Evolutionary conservation across 306 rosid genomes (phyloP).

Genomic region (Rosa multiflora): DNA sequence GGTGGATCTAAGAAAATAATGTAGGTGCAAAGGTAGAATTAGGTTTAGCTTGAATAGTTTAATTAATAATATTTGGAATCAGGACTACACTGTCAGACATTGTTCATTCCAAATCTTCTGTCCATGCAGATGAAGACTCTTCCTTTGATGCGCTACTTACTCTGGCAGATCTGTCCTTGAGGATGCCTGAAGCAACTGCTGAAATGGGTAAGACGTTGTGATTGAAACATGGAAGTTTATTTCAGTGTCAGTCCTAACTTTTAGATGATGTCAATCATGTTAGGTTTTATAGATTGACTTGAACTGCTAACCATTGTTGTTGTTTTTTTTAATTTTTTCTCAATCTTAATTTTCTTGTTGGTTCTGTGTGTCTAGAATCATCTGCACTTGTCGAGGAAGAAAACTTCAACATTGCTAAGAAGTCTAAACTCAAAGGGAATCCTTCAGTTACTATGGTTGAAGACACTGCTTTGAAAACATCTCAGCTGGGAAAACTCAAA

Average conservation of each 20-base stretch:
- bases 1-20: background rate
- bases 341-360: slow-evolving; percentile 20
- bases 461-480: slow-evolving; percentile 35
- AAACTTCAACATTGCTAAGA: slow-evolving; percentile 32
- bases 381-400: slow-evolving; percentile 52
- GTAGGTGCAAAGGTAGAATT: background rate
- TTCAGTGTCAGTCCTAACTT: slow-evolving; percentile 2
- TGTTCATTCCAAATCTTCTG: slow-evolving; percentile 23
- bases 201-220: slow-evolving; percentile 54
- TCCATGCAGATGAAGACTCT: slow-evolving; percentile 64
- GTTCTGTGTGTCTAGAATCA: slow-evolving; percentile 50
- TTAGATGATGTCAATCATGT: background rate
- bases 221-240: slow-evolving; percentile 14
- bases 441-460: slow-evolving; percentile 40
- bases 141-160: slow-evolving; percentile 86
- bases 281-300: background rate
- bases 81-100: slow-evolving; percentile 1
- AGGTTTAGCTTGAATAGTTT: background rate
- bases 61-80: background rate
- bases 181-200: slow-evolving; percentile 71
- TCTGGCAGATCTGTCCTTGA: slow-evolving; percentile 84
- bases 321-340: background rate
- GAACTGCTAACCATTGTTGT: slow-evolving; percentile 4
- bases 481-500: slow-evolving; percentile 42
- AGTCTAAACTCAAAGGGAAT: slow-evolving; percentile 49